Percentiles rank a stretch among this genome's conserved stretches.
Conservation (phyloP, 352 stramenopile species). For the Elongisporangium undulatum region DNA sequence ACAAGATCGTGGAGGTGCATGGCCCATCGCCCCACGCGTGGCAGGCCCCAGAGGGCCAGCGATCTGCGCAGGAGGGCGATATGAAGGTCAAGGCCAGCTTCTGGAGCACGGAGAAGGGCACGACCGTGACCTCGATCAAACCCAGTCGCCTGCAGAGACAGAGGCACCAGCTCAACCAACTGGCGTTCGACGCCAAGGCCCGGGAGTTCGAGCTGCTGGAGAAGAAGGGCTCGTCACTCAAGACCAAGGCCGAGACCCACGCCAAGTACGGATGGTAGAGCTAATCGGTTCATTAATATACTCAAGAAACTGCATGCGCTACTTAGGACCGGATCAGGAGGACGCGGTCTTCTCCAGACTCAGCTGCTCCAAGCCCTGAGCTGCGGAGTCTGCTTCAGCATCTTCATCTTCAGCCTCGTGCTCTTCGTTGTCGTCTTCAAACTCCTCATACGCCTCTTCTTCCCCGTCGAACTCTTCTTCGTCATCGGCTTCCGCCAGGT, state of each 20-base stretch:
- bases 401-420: constrained; percentile 8
- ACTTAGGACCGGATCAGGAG: not conserved
- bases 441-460: constrained; percentile 13
- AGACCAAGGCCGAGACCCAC: constrained; percentile 75
- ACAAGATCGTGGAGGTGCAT: constrained; percentile 64
- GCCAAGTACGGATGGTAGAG: constrained; percentile 78
- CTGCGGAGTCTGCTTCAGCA: constrained; percentile 2
- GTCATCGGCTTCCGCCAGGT: constrained; percentile 41
- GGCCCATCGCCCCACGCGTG: constrained; percentile 42
- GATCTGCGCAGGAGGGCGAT: constrained; percentile 17
- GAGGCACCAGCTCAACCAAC: constrained; percentile 81
- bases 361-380: constrained; percentile 15
- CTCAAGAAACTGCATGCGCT: not conserved
- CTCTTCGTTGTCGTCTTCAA: constrained; percentile 9
- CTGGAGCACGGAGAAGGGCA: constrained; percentile 57
- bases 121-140: constrained; percentile 46
- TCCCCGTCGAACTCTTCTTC: constrained; percentile 24
- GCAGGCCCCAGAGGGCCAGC: constrained; percentile 29
- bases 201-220: constrained; percentile 72
- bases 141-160: constrained; percentile 70
- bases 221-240: constrained; percentile 51
- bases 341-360: constrained; percentile 5
- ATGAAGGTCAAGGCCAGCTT: constrained; percentile 71
- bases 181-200: constrained; percentile 72
- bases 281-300: not conserved